A percentile compares a stretch with the other conserved stretches of the same genome.
phyloP scores from a whole-genome alignment of 2,329 filamentous ascomycete species.

The Penicillium sp. region DNA sequence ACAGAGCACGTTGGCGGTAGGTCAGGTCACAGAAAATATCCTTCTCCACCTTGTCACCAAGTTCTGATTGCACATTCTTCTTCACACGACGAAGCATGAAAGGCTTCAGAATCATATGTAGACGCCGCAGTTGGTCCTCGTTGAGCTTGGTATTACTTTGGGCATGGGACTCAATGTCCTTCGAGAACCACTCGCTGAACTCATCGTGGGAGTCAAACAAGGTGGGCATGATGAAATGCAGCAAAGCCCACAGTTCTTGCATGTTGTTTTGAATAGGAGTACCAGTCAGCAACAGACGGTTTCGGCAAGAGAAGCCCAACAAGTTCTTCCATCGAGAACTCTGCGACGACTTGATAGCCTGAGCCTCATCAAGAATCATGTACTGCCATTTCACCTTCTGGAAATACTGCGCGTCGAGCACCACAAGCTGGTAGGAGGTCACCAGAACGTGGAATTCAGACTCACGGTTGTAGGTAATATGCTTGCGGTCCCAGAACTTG shows the following conservation, averaged over 20 bases:
- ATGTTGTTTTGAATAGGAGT: constrained; percentile 99
- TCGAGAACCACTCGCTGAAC: constrained; percentile 56
- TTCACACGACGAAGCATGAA: constrained; percentile 99
- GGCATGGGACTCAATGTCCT: constrained; percentile 88
- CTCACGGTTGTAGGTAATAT: constrained; percentile 90
- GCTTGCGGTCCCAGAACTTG: constrained; percentile 99
- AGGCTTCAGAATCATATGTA: constrained; percentile 98
- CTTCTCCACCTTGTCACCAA: constrained; percentile 96
- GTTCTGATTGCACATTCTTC: constrained; percentile 98
- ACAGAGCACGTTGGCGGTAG: constrained; percentile 92
- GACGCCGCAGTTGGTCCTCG: constrained; percentile 91
- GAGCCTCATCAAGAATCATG: constrained; percentile 98
- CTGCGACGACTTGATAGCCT: constrained; percentile 97
- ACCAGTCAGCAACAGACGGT: constrained; percentile 88
- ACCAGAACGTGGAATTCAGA: constrained; percentile 94
- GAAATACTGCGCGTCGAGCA: constrained; percentile 94
- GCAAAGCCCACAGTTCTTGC: constrained; percentile 95
- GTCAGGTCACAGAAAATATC: constrained; percentile 97
- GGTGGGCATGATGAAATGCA: constrained; percentile 99
- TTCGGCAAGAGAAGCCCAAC: constrained; percentile 91
- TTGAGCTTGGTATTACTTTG: constrained; percentile 99
- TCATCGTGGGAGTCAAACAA: constrained; percentile 70
- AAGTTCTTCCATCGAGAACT: constrained; percentile 97
- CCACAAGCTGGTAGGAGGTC: constrained; percentile 95
- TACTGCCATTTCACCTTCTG: constrained; percentile 99